phyloP scores from a whole-genome alignment of 2,329 filamentous ascomycete genomes.

The Ophiostoma sp. region DNA sequence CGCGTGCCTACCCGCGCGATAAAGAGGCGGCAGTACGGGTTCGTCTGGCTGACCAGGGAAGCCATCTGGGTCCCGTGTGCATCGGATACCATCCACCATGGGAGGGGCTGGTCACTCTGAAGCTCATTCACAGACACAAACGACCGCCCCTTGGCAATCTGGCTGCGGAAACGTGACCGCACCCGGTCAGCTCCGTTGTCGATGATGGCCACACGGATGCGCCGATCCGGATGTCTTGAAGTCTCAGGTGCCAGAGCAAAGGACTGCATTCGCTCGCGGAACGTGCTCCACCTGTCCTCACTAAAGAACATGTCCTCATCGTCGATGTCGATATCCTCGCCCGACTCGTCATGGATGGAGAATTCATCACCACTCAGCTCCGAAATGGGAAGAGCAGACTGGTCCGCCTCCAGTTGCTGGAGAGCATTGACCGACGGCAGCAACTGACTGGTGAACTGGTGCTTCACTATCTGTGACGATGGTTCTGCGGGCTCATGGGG shows the following conservation, averaged over 20 bases:
- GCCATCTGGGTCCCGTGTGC: conserved; percentile 24
- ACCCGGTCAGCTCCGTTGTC: conserved; percentile 21
- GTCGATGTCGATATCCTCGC: background rate
- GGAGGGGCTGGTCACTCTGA: conserved; percentile 3
- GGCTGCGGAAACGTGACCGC: conserved; percentile 1
- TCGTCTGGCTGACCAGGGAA: conserved; percentile 17
- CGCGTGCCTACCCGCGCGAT: conserved; percentile 20
- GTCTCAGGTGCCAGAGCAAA: background rate
- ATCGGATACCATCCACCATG: conserved; percentile 23
- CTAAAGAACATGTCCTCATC: background rate
- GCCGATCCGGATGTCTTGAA: background rate
- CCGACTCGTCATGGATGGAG: background rate
- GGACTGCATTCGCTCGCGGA: background rate
- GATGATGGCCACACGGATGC: conserved; percentile 21
- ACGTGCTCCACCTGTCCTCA: background rate
- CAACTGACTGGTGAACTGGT: conserved; percentile 1
- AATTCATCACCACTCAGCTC: background rate
- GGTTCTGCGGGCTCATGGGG: background rate
- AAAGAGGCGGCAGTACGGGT: conserved; percentile 21
- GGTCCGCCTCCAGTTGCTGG: background rate
- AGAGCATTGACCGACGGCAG: background rate
- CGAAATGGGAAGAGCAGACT: background rate
- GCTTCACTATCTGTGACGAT: conserved; percentile 1
- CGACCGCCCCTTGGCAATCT: conserved; percentile 18
- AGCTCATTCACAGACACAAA: conserved; percentile 7